phyloP scores from a whole-genome alignment of 2,329 filamentous ascomycete species.

The Sporothrix brunneoviolacea region DNA sequence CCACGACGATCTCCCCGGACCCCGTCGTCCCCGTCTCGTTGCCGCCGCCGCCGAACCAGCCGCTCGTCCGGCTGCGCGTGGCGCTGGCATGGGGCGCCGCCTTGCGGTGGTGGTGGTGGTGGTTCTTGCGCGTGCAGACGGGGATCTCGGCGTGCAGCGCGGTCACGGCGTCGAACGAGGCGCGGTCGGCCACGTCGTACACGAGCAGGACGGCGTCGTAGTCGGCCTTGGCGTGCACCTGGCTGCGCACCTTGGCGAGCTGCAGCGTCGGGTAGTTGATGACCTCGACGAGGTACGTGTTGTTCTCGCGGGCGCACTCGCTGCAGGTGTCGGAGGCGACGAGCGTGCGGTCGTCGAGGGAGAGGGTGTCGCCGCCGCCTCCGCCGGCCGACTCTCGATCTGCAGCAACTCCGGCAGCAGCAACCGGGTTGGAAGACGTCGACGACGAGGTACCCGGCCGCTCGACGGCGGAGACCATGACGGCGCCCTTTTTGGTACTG shows the following conservation, averaged over 20 bases:
- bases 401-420: too few species aligned
- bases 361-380: not conserved
- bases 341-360: conserved; percentile 11
- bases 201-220: conserved; percentile 27
- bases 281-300: conserved; percentile 24
- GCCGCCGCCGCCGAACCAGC: conserved; percentile 11
- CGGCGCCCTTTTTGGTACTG: not conserved
- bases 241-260: conserved; percentile 15
- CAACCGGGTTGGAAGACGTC: not conserved
- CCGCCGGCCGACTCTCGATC: too few species aligned
- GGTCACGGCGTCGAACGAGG: conserved; percentile 19
- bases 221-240: conserved; percentile 19
- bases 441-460: not conserved
- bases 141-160: conserved; percentile 21
- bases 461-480: not conserved
- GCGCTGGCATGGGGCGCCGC: not conserved
- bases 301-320: conserved; percentile 16
- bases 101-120: conserved; percentile 12
- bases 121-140: conserved; percentile 14
- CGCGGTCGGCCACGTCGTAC: conserved; percentile 23
- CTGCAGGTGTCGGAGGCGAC: conserved; percentile 10
- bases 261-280: conserved; percentile 25
- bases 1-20: conserved; percentile 43
- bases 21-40: conserved; percentile 3
- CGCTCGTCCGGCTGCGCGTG: conserved; percentile 10